Percentiles rank a stretch among this genome's conserved stretches.
Evolutionary conservation across 2,329 filamentous ascomycete species (phyloP).

Genomic region (Monosporascus sp.): DNA sequence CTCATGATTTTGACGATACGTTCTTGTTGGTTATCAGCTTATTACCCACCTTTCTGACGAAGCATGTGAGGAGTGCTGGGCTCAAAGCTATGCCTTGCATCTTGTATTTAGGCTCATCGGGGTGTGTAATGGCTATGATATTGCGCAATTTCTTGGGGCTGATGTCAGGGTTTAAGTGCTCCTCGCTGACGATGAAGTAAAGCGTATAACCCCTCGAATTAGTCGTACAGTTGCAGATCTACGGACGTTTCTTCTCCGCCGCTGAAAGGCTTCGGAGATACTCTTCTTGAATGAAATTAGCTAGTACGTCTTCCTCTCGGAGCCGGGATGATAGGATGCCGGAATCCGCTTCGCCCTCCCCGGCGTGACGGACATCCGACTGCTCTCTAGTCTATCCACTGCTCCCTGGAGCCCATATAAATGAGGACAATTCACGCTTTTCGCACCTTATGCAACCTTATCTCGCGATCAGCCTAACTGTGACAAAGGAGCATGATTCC

Average conservation of each 20-base stretch:
- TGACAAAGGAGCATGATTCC: background rate
- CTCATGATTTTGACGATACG: too few species aligned
- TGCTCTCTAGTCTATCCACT: too few species aligned
- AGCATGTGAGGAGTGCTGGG: slow-evolving; percentile 7
- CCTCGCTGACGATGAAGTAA: slow-evolving; percentile 5
- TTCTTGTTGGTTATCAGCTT: background rate
- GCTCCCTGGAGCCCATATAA: too few species aligned
- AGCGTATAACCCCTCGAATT: background rate
- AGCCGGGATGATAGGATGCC: background rate
- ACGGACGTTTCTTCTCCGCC: background rate
- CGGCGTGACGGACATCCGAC: background rate
- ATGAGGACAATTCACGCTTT: too few species aligned
- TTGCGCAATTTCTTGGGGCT: slow-evolving; percentile 11
- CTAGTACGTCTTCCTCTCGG: background rate
- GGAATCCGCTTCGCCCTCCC: background rate
- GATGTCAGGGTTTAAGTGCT: slow-evolving; percentile 8
- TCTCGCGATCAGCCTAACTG: too few species aligned
- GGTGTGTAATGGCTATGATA: slow-evolving; percentile 1
- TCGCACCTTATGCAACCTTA: too few species aligned
- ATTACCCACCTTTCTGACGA: background rate
- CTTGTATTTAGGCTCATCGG: slow-evolving; percentile 1
- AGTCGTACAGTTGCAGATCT: background rate
- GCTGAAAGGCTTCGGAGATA: background rate
- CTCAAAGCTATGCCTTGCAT: slow-evolving; percentile 8
- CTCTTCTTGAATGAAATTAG: background rate